A percentile compares a stretch with the other conserved stretches of the same genome.
Evolutionary conservation across 2,329 filamentous ascomycete species (phyloP).

Genomic region (Berkeleyomyces rouxiae): DNA sequence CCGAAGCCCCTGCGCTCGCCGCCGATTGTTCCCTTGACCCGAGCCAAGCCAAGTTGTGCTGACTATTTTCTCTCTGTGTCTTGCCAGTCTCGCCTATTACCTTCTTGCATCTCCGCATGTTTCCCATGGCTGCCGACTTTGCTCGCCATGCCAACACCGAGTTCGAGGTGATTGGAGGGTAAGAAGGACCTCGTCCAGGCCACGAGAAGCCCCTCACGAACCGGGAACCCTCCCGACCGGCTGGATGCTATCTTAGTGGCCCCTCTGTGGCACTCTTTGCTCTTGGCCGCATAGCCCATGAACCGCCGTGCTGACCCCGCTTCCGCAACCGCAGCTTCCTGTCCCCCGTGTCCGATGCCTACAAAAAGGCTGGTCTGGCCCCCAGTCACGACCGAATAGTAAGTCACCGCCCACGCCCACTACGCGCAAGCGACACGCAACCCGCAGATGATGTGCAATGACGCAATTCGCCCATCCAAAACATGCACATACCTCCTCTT

Average conservation of each 20-base stretch:
- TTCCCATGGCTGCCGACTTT: constrained; percentile 72
- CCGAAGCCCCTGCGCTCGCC: too few relatives aligned
- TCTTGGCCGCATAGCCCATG: too few relatives aligned
- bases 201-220: too few relatives aligned
- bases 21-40: neutral
- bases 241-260: too few relatives aligned
- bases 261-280: too few relatives aligned
- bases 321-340: constrained; percentile 22
- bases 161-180: constrained; percentile 77
- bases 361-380: constrained; percentile 24
- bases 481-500: neutral
- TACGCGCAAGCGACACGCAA: neutral
- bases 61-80: neutral
- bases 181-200: constrained; percentile 21
- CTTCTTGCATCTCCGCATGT: constrained; percentile 70
- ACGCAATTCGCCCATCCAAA: neutral
- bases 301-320: neutral
- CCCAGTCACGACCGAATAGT: constrained; percentile 23
- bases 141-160: constrained; percentile 34
- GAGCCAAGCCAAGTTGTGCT: neutral
- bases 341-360: constrained; percentile 21
- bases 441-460: constrained; percentile 1
- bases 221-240: too few relatives aligned
- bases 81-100: constrained; percentile 48
- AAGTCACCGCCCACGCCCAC: neutral